Evolutionary conservation across 768 basidiomycete genomes (phyloP).

Genomic region (Candolleomyces aberdarensis): DNA sequence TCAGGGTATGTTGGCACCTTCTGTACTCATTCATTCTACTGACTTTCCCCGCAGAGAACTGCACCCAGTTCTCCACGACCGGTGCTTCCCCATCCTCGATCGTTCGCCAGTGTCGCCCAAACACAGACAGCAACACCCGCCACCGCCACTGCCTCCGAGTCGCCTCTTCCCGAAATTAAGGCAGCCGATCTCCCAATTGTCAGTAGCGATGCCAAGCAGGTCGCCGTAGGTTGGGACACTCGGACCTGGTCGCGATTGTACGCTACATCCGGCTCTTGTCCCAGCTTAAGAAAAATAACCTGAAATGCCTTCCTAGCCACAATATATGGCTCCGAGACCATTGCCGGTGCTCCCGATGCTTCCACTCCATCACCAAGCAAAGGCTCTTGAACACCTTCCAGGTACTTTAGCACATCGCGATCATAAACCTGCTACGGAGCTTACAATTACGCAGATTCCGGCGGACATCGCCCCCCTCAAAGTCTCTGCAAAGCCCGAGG

Average conservation of each 20-base stretch:
- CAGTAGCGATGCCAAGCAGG: constrained; percentile 55
- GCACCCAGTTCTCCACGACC: background rate
- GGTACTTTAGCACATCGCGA: constrained; percentile 34
- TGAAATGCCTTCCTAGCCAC: constrained; percentile 50
- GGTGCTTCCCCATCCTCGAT: background rate
- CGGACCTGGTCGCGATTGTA: constrained; percentile 76
- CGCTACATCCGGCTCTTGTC: constrained; percentile 22
- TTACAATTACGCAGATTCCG: constrained; percentile 57
- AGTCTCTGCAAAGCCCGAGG: constrained; percentile 54
- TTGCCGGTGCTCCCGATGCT: constrained; percentile 84
- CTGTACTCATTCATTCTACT: background rate
- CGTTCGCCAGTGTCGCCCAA: background rate
- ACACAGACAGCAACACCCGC: background rate
- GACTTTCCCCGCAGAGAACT: background rate
- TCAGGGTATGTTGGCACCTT: background rate
- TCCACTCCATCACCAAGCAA: constrained; percentile 87
- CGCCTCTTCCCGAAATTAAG: constrained; percentile 20
- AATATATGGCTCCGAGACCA: constrained; percentile 92
- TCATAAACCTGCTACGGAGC: background rate
- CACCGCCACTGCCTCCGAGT: background rate
- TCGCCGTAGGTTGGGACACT: constrained; percentile 72
- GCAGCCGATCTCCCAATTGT: constrained; percentile 48
- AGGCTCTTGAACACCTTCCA: constrained; percentile 84
- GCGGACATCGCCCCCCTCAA: constrained; percentile 61
- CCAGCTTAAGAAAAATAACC: background rate